These are phyloP conservation scores for Malassezia psittaci DNA, from an alignment of 1,284 basidiomycete genomes.

Conservation along the genomic window DNA sequence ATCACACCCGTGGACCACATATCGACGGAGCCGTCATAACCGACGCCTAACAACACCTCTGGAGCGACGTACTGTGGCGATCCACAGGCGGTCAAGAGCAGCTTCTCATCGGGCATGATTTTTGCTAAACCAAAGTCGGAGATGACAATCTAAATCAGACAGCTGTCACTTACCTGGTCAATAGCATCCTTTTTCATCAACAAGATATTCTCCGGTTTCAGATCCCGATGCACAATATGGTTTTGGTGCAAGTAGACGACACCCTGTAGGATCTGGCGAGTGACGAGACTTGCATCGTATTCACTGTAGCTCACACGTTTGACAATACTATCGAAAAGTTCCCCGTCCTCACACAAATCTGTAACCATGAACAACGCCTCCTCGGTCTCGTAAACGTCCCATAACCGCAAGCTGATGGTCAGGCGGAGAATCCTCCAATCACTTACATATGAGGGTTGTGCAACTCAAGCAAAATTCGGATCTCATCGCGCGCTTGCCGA, in stretches of 20 bases:
- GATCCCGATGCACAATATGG: constrained; percentile 44
- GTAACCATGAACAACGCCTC: constrained; percentile 46
- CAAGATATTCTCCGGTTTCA: constrained; percentile 47
- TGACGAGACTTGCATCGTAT: constrained; percentile 40
- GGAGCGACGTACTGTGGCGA: constrained; percentile 46
- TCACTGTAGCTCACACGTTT: constrained; percentile 41
- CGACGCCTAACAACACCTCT: constrained; percentile 43
- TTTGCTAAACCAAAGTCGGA: constrained; percentile 46
- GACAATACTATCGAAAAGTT: constrained; percentile 44
- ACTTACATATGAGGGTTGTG: constrained; percentile 33
- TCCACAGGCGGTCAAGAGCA: constrained; percentile 44
- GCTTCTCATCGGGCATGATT: constrained; percentile 38
- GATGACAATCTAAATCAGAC: constrained; percentile 21
- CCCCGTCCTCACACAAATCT: constrained; percentile 42
- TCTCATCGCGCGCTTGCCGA: constrained; percentile 21
- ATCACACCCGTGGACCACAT: constrained; percentile 46
- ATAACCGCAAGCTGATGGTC: constrained; percentile 30
- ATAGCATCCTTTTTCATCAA: constrained; percentile 30
- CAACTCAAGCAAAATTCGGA: constrained; percentile 38
- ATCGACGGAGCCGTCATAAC: constrained; percentile 40
- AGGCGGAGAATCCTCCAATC: not conserved
- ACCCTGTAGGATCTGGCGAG: constrained; percentile 37
- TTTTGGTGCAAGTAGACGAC: constrained; percentile 42
- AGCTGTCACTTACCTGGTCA: constrained; percentile 18
- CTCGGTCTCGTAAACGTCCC: constrained; percentile 45